Base-by-base conservation (phyloP, 1,284 basidiomycete species). In the Phlebopus sp. region DNA sequence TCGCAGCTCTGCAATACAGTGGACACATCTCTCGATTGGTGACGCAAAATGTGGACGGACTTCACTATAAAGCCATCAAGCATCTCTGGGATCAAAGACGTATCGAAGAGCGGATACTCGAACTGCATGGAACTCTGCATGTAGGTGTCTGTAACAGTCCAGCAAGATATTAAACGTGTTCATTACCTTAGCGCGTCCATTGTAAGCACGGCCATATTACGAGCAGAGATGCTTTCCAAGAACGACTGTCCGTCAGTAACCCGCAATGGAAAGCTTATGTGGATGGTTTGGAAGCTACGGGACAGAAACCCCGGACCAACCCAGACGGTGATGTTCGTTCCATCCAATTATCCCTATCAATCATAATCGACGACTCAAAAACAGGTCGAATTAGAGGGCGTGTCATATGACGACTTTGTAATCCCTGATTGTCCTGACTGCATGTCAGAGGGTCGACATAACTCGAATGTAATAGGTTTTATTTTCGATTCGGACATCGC, bases 31-130 rank as follows among this genome's bases (percentile, higher is more conserved):
- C 77, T 6, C 71, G 73, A n/a, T 67, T 93, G 21, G 84, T 97
- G 48, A 97, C 94, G 0, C 92, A 96, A 66, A 96, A 95, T 58
- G 92, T 97, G 6, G 94, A 97, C 60, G 92, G 92, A 7, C 78
- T 96, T 11, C 92, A 95, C 60, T 82, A 83, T 42, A 92, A 92
- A 69, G 87, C 84, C 23, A 64, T 84, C 37, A 60, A 61, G 53
- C 69, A 60, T 44, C 58, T 69, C 17, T 72, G 66, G 69, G 60
- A 69, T 47, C 57, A 67, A n/a, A 42, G 59, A 5, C 62, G 54
- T 34, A 64, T 76, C 44, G 63, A 74, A 31, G 57, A 73, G 30
- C 68, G 68, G 9, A 84, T 94, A 44, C 71, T 96, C 25, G 92
- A 96, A 63, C 76, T 97, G 8, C 93, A 97, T 65, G 94, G 93